phyloP scores from a whole-genome alignment of 2,329 filamentous ascomycete species.

The Leptographium procerum region DNA sequence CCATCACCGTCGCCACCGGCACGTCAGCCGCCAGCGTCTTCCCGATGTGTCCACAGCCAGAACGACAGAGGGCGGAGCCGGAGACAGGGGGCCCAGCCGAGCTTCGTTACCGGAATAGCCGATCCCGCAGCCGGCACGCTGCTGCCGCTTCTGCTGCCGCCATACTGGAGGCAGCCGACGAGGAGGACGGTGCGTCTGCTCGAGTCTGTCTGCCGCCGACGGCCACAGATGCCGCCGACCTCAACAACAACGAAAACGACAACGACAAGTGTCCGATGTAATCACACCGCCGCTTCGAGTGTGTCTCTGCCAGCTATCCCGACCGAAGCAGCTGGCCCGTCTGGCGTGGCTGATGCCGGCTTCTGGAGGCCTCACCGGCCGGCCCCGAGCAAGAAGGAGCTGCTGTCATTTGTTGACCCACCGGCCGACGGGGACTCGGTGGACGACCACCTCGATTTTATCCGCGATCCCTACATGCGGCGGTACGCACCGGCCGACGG shows the following conservation, averaged over 20 bases:
- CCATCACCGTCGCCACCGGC: not conserved
- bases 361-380: conserved; percentile 4
- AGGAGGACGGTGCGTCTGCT: not conserved
- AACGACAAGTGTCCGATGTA: too few relatives aligned
- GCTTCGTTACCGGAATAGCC: not conserved
- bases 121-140: conserved; percentile 12
- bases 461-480: conserved; percentile 41
- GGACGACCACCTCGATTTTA: conserved; percentile 40
- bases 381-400: conserved; percentile 26
- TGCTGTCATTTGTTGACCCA: conserved; percentile 41
- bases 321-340: not conserved
- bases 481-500: conserved; percentile 39
- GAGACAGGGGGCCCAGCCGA: not conserved
- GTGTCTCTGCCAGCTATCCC: not conserved
- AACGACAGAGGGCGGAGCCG: not conserved
- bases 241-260: not conserved
- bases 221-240: not conserved
- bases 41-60: conserved; percentile 4
- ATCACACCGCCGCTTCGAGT: not conserved
- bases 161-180: conserved; percentile 3
- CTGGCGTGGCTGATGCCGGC: not conserved
- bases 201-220: not conserved
- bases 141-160: conserved; percentile 9
- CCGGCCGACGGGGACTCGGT: conserved; percentile 35
- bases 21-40: not conserved